phyloP scores from a whole-genome alignment of 2,329 filamentous ascomycete genomes.

The Colletotrichum incanum region DNA sequence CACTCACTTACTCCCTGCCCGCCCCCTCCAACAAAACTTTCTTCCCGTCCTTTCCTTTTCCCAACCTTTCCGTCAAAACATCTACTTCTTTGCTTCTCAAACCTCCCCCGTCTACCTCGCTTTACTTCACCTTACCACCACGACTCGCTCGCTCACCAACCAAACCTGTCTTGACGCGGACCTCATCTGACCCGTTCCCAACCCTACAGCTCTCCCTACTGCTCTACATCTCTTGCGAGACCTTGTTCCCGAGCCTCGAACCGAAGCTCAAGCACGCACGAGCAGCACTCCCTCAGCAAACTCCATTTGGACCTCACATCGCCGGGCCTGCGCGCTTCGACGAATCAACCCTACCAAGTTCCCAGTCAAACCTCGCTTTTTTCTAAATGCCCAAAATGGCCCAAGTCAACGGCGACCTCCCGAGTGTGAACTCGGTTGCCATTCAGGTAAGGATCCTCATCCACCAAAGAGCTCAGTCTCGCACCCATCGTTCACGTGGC shows the following conservation, averaged over 20 bases:
- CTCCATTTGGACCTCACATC: neutral
- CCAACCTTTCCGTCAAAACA: constrained; percentile 23
- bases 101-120: neutral
- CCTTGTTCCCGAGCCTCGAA: constrained; percentile 3
- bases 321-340: constrained; percentile 7
- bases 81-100: constrained; percentile 1
- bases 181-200: neutral
- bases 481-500: neutral
- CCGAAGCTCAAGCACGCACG: neutral
- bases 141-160: neutral
- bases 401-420: constrained; percentile 68
- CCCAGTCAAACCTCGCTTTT: neutral
- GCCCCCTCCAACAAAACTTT: constrained; percentile 27
- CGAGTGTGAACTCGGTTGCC: constrained; percentile 64
- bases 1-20: neutral
- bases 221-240: neutral
- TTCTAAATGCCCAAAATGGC: constrained; percentile 52
- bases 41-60: constrained; percentile 19
- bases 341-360: constrained; percentile 10
- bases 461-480: neutral
- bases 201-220: neutral
- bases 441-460: constrained; percentile 59
- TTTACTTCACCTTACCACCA: neutral
- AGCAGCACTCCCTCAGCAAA: constrained; percentile 12
- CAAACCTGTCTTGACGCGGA: neutral